Percentiles rank a stretch among this genome's conserved stretches.
Evolutionary conservation across 1,284 basidiomycete genomes (phyloP).

Genomic region (Sanghuangporus baumii): DNA sequence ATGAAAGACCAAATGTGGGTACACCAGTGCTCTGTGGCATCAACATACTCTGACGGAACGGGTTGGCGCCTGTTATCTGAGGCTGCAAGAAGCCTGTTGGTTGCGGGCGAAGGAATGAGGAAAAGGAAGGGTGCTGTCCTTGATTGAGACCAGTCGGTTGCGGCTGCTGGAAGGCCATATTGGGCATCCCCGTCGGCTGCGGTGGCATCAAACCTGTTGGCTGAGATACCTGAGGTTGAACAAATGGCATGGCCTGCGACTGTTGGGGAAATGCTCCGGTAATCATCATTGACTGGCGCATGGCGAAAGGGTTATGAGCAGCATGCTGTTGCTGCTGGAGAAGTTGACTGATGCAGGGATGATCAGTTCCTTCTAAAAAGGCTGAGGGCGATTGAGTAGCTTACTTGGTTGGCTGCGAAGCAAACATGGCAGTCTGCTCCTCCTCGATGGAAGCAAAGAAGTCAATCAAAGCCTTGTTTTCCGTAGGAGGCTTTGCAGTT

Average conservation of each 20-base stretch:
- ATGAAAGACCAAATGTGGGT: slow-evolving; percentile 28
- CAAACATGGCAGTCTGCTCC: slow-evolving; percentile 73
- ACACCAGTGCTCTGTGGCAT: slow-evolving; percentile 44
- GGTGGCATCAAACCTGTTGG: slow-evolving; percentile 31
- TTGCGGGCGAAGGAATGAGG: slow-evolving; percentile 47
- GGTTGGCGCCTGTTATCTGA: slow-evolving; percentile 61
- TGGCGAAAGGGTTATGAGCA: slow-evolving; percentile 75
- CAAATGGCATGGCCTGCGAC: slow-evolving; percentile 17
- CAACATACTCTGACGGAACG: slow-evolving; percentile 42
- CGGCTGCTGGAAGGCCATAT: slow-evolving; percentile 37
- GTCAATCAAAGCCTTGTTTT: slow-evolving; percentile 58
- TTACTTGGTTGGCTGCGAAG: slow-evolving; percentile 54
- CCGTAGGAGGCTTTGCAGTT: slow-evolving; percentile 14
- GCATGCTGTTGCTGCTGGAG: slow-evolving; percentile 45
- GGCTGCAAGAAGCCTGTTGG: slow-evolving; percentile 65
- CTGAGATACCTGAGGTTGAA: slow-evolving; percentile 34
- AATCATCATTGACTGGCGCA: slow-evolving; percentile 43
- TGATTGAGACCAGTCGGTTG: slow-evolving; percentile 24
- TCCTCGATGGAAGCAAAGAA: slow-evolving; percentile 92
- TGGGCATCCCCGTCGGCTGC: slow-evolving; percentile 33
- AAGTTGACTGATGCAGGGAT: slow-evolving; percentile 1
- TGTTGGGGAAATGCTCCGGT: slow-evolving; percentile 30
- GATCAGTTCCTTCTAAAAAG: neutral
- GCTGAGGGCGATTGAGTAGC: neutral
- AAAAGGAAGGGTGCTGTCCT: slow-evolving; percentile 35